Conservation (phyloP, 805 yeast genomes). For the Hanseniaspora nectarophila region DNA sequence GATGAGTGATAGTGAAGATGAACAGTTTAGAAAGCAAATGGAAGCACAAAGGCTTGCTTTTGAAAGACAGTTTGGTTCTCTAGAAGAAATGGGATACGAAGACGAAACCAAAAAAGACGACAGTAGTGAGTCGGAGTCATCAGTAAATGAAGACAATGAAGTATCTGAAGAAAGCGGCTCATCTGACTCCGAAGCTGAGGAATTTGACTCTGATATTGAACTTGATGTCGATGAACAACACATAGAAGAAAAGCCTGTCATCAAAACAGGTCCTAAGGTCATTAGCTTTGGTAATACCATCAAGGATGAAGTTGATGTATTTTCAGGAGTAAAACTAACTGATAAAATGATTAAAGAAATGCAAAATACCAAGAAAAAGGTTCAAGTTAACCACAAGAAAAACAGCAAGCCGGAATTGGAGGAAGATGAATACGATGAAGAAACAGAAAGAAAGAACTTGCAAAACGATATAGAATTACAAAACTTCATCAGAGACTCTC, state of each 20-base stretch:
- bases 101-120: constrained; percentile 31
- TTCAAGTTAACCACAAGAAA: constrained; percentile 30
- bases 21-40: constrained; percentile 23
- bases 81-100: constrained; percentile 43
- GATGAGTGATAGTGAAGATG: constrained; percentile 15
- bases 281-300: constrained; percentile 29
- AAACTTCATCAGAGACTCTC: constrained; percentile 58
- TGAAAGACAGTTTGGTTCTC: constrained; percentile 52
- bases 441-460: constrained; percentile 41
- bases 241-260: neutral
- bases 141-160: neutral
- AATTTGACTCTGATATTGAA: constrained; percentile 10
- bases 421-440: constrained; percentile 24
- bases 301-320: constrained; percentile 23
- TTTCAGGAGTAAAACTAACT: constrained; percentile 36
- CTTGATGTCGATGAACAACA: constrained; percentile 19
- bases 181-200: constrained; percentile 22
- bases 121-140: neutral
- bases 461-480: constrained; percentile 65
- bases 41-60: constrained; percentile 48
- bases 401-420: constrained; percentile 20
- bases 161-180: constrained; percentile 8
- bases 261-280: constrained; percentile 17
- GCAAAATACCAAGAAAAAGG: constrained; percentile 29
- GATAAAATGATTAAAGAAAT: constrained; percentile 28